phyloP scores from a whole-genome alignment of 2,329 filamentous ascomycete genomes.

The Thelonectria olida region DNA sequence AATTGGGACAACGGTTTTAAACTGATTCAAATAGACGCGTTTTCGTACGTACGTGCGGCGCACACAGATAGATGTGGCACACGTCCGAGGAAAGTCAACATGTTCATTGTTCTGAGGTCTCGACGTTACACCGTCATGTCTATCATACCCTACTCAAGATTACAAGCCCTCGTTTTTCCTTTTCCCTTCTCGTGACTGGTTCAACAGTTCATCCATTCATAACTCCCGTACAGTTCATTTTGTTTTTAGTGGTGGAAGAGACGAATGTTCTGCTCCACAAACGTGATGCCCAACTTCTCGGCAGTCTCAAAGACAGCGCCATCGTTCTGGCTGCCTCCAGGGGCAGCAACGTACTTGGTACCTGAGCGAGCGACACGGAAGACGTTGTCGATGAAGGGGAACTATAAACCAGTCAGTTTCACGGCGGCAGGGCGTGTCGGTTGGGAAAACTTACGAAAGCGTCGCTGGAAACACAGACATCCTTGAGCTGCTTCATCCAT shows the following conservation, averaged over 20 bases:
- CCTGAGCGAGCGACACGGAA: slow-evolving; percentile 90
- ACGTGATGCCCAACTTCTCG: slow-evolving; percentile 72
- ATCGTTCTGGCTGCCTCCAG: slow-evolving; percentile 90
- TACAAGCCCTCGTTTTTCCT: slow-evolving; percentile 1
- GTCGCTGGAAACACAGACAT: slow-evolving; percentile 90
- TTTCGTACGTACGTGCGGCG: background rate
- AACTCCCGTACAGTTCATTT: background rate
- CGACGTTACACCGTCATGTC: slow-evolving; percentile 35
- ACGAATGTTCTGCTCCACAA: slow-evolving; percentile 93
- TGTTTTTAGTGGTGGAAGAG: slow-evolving; percentile 87
- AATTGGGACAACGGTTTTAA: background rate
- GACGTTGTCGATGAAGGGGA: slow-evolving; percentile 98
- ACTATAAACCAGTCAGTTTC: slow-evolving; percentile 60
- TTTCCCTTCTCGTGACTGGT: background rate
- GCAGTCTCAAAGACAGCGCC: slow-evolving; percentile 84
- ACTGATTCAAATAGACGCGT: background rate
- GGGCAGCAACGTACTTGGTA: slow-evolving; percentile 95
- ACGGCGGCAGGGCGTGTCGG: background rate
- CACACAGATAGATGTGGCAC: no score
- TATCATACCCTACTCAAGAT: slow-evolving; percentile 32
- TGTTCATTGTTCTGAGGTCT: no score
- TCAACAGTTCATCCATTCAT: background rate
- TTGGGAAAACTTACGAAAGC: slow-evolving; percentile 79
- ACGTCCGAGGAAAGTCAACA: no score
- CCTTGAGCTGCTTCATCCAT: slow-evolving; percentile 83